Evolutionary conservation across 352 stramenopile genomes (phyloP).

Genomic region (Pythium folliculosum): DNA sequence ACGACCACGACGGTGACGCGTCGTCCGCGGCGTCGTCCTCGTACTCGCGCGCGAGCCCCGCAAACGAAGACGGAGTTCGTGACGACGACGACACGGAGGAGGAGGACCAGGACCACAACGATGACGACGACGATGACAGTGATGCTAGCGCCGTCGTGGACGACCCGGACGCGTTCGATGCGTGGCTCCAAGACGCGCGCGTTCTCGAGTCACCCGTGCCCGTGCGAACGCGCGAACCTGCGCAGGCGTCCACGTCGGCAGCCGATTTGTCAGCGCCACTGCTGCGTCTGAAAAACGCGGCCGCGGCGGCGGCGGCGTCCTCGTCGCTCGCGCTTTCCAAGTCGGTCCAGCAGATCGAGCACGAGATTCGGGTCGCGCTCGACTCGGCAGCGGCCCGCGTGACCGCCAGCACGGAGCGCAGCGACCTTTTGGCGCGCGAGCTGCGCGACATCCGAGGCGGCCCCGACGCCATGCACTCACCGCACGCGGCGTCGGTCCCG

Average conservation of each 20-base stretch:
- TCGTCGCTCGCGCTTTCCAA: constrained; percentile 22
- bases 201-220: constrained; percentile 4
- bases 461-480: background rate
- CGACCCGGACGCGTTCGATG: constrained; percentile 23
- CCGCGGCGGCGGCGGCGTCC: background rate
- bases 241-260: background rate
- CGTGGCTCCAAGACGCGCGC: constrained; percentile 22
- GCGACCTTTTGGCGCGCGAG: constrained; percentile 43
- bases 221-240: background rate
- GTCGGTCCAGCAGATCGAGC: constrained; percentile 53
- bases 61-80: background rate
- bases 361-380: constrained; percentile 59
- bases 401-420: constrained; percentile 36
- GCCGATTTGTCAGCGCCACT: too few relatives aligned
- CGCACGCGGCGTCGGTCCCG: too few relatives aligned
- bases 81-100: constrained; percentile 1
- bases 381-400: constrained; percentile 50
- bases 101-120: background rate
- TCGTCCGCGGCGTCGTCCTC: constrained; percentile 17
- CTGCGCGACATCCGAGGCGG: constrained; percentile 6
- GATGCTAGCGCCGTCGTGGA: background rate
- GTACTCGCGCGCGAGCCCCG: constrained; percentile 24
- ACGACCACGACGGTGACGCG: background rate
- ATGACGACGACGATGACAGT: background rate
- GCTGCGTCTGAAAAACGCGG: too few relatives aligned